A percentile compares a stretch with the other conserved stretches of the same genome.
Conservation (phyloP, 805 yeast species). For the Nakazawaea siamensis region DNA sequence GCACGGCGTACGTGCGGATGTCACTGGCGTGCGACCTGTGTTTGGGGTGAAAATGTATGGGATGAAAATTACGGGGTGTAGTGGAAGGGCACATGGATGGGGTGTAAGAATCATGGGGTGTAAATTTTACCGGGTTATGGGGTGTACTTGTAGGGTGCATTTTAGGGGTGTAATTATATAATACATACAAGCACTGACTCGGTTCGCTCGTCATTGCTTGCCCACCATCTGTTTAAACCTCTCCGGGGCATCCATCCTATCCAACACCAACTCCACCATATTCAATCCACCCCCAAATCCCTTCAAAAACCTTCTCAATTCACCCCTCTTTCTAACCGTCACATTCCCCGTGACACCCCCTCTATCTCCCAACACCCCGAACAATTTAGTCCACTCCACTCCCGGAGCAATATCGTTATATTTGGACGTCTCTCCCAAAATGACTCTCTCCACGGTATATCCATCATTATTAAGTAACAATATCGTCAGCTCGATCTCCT, state of each 20-base stretch:
- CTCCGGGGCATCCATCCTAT: conserved; percentile 54
- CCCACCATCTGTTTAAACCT: conserved; percentile 30
- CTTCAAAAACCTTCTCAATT: conserved; percentile 25
- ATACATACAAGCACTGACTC: no score
- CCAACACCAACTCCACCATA: conserved; percentile 53
- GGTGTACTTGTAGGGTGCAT: no score
- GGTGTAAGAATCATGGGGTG: no score
- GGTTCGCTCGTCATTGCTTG: no score
- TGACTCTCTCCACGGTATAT: conserved; percentile 42
- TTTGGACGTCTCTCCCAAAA: conserved; percentile 39
- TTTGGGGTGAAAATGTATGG: no score
- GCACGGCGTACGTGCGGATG: no score
- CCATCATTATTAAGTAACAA: conserved; percentile 42
- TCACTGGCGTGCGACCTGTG: no score
- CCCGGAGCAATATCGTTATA: conserved; percentile 40
- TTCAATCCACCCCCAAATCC: conserved; percentile 28
- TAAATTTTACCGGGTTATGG: no score
- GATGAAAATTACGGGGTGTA: no score
- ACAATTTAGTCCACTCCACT: conserved; percentile 64
- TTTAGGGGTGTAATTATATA: no score
- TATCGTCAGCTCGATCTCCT: conserved; percentile 30
- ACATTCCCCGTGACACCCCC: conserved; percentile 23
- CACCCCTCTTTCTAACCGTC: conserved; percentile 27
- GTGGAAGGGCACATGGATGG: no score
- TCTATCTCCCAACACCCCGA: conserved; percentile 59